phyloP scores from a whole-genome alignment of 306 rosid species.

The Cucumis sativus region DNA sequence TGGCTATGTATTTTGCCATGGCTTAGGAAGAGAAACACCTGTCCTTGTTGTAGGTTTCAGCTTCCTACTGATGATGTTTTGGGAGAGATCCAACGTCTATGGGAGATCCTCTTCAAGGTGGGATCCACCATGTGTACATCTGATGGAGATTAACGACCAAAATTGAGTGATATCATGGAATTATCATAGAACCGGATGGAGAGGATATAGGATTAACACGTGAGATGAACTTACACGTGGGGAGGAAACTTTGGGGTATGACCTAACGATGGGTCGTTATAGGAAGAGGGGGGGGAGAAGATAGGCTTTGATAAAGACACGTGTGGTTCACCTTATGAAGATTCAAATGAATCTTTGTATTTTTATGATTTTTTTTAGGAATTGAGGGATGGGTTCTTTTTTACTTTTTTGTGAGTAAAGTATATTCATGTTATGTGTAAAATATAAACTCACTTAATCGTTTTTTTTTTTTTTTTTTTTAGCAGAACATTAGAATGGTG shows the following conservation, averaged over 20 bases:
- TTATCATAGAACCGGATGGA: not conserved
- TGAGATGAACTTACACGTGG: not conserved
- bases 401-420: too few relatives aligned
- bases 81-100: slow-evolving; percentile 74
- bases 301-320: slow-evolving; percentile 16
- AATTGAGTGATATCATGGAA: not conserved
- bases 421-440: too few relatives aligned
- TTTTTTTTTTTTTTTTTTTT: too few relatives aligned
- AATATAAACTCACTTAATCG: too few relatives aligned
- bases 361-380: not conserved
- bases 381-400: not conserved
- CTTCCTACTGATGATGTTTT: slow-evolving; percentile 67
- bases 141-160: not conserved
- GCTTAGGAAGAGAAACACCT: slow-evolving; percentile 71
- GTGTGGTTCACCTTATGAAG: slow-evolving; percentile 18
- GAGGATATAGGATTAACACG: not conserved
- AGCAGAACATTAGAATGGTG: too few relatives aligned
- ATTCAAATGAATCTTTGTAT: not conserved
- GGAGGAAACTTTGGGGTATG: not conserved
- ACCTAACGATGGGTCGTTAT: not conserved
- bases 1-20: slow-evolving; percentile 79
- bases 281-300: not conserved
- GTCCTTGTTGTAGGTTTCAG: slow-evolving; percentile 68
- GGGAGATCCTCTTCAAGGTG: slow-evolving; percentile 41
- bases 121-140: not conserved